Evolutionary conservation across 352 stramenopile species (phyloP), one percentile per base, ranked within the genome.

Genomic region (Phytophthora gonapodyides): DNA sequence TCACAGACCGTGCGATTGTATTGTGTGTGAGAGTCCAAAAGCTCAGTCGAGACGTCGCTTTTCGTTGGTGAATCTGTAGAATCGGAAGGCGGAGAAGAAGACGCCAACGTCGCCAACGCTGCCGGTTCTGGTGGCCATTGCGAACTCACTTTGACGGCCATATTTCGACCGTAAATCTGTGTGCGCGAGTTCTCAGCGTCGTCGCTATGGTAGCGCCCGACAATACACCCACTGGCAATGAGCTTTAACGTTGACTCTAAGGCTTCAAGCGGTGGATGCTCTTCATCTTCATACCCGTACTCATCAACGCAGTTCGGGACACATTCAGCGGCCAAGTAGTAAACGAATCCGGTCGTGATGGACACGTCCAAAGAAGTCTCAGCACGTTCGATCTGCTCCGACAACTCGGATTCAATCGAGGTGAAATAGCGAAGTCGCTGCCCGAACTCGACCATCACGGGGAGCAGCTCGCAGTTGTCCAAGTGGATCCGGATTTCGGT

Each of bases 1-100:
- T 92, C 81, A 44, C 83, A 92, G 0, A 91, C 50, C n/a, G 80
- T 71, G 2, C 83, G 79, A 9, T 77, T 63, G 57, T 89, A 89
- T 31, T 73, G 55, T 1, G 51, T 38, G 0, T 42, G 44, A 31
- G 17, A 24, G 27, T 33, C 47, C n/a, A 48, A 36, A 34, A 44
- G 9, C 16, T 13, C 36, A 37, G 35, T 31, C 7, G 44, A 11
- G 15, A 12, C 35, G 12, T 17, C 41, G 34, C 36, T 54, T 48
- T 61, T 63, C 17, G 45, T 15, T 45, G 52, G 12, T 45, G 56
- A 34, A 19, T 31, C 21, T 13, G 33, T 12, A 27, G 50, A 21
- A 53, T 35, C 40, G 7, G 65, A 52, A 3, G n/a, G n/a, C n/a
- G n/a, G n/a, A n/a, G n/a, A n/a, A n/a, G n/a, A n/a, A n/a, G n/a